Evolutionary conservation across 2,329 filamentous ascomycete genomes (phyloP), one percentile per base, ranked within the genome.

Genomic region (Onygenales sp.): DNA sequence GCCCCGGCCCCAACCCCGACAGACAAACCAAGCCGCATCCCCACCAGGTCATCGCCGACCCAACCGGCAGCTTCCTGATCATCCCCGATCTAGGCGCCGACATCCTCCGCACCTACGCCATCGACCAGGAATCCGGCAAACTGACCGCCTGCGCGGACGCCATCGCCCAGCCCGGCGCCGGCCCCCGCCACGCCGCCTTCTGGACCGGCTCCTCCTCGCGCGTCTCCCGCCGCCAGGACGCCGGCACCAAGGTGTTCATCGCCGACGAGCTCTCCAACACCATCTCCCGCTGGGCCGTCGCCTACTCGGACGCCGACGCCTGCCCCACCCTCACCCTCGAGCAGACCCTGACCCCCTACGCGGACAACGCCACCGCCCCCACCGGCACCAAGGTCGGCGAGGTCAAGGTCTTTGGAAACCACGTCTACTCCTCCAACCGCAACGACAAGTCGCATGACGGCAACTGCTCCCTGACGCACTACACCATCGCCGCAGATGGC

Each of bases 351-450:
- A 74, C 74, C 2, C 78, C 78, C 0, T 77, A 76, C 58, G 71
- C 75, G 5, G 65, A 59, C 35, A 74, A 73, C 33, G 67, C 66
- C 52, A 64, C 71, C 1, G 66, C 73, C 2, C 74, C 74, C 3
- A 58, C 63, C 0, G 75, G 73, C 13, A 74, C 76, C 57, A 80
- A 80, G 56, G 76, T 78, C 0, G 78, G 78, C 32, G 80, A 82
- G 63, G 70, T 83, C n/a, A 70, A 72, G 45, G 66, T 82, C 64
- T 64, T 60, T 32, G 72, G 76, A 55, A 78, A 76, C 38, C 87
- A 82, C 71, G 65, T 90, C 50, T 74, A 86, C 59, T 77, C 86
- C 43, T 85, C 84, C 2, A 86, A 86, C 58, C 83, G 87, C 57
- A 78, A 79, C 63, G 84, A 85, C 63, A 73, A 71, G 44, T 69